Base-by-base conservation (phyloP, 148 eudicot genomes). In the Diospyros lotus region DNA sequence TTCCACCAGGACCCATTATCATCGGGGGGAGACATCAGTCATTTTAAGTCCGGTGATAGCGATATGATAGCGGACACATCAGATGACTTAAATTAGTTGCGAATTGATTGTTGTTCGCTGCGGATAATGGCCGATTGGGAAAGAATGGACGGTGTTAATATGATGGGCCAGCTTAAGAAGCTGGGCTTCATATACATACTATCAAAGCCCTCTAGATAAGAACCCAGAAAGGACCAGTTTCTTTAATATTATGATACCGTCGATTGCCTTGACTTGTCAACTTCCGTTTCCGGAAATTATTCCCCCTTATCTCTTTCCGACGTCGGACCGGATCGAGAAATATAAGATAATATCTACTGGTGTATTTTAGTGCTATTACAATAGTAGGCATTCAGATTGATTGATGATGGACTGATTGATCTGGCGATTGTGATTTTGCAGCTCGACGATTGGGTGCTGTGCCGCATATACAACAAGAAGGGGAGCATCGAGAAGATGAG, bases 391-490 rank as follows among this genome's bases (percentile, higher is more conserved):
- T 17, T 6, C 7, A 5, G 17, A 42, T 55, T 40, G 10, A 38
- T 17, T 4, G 17, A 1, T 8, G 4, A 15, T 45, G 15, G 0
- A 28, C 43, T 12, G 6, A n/a, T 28, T 44, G 45, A 17, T 14
- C 48, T 43, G 54, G 77, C 64, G 76, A 67, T 48, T 72, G 62
- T 59, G 58, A 64, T 67, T 56, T 45, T 76, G 60, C 89, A 88
- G 92, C 85, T 88, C 54, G 92, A 88, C 41, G 92, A 88, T 44
- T 88, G 92, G 92, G 89, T 88, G 14, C 61, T 88, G 28, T 88
- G 92, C 76, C 89, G 92, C 65, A 84, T 88, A 50, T 88, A 88
- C 89, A 88, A 88, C 83, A 88, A 88, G 40, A 88, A 88, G 48
- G 89, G 89, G 2, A 68, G 69, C 4, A 45, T 82, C 50, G 92